phyloP scores from a whole-genome alignment of 495 filamentous ascomycete genomes.

The Penicillium nucicola region DNA sequence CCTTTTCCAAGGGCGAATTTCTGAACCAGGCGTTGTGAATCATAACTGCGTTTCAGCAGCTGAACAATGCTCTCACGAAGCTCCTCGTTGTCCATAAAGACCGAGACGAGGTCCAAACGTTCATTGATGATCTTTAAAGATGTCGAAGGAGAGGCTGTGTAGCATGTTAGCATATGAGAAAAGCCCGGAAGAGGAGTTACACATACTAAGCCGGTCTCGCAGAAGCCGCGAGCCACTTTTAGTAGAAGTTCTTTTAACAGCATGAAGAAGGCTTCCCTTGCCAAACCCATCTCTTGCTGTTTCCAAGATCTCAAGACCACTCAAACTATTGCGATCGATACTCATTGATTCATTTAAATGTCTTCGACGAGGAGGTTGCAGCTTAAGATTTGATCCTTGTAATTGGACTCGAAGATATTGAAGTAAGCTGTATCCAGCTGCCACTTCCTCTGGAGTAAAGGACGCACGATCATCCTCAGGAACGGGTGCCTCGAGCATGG shows the following conservation, averaged over 20 bases:
- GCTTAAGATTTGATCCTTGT: conserved; percentile 73
- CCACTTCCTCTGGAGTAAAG: conserved; percentile 48
- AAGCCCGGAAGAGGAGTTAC: not conserved
- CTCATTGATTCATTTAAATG: conserved; percentile 73
- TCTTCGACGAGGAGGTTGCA: conserved; percentile 76
- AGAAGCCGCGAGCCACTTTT: conserved; percentile 85
- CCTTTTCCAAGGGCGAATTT: conserved; percentile 89
- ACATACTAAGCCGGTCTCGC: conserved; percentile 73
- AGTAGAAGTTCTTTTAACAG: conserved; percentile 83
- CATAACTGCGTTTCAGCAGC: conserved; percentile 73
- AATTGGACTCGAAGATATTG: conserved; percentile 79
- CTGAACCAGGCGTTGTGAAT: conserved; percentile 86
- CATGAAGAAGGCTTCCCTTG: conserved; percentile 83
- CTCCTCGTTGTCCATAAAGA: conserved; percentile 58
- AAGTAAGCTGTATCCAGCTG: conserved; percentile 71
- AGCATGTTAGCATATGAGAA: conserved; percentile 8
- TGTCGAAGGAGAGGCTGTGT: conserved; percentile 72
- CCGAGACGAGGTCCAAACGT: conserved; percentile 76
- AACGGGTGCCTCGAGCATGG: conserved; percentile 70
- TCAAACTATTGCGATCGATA: conserved; percentile 88
- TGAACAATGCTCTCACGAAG: conserved; percentile 64
- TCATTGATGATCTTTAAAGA: conserved; percentile 74
- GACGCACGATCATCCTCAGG: conserved; percentile 30
- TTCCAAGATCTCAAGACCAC: conserved; percentile 81
- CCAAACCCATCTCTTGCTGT: conserved; percentile 72